Evolutionary conservation across 768 basidiomycete genomes (phyloP), one percentile per base, ranked within the genome.

Genomic region (Boletales sp.): DNA sequence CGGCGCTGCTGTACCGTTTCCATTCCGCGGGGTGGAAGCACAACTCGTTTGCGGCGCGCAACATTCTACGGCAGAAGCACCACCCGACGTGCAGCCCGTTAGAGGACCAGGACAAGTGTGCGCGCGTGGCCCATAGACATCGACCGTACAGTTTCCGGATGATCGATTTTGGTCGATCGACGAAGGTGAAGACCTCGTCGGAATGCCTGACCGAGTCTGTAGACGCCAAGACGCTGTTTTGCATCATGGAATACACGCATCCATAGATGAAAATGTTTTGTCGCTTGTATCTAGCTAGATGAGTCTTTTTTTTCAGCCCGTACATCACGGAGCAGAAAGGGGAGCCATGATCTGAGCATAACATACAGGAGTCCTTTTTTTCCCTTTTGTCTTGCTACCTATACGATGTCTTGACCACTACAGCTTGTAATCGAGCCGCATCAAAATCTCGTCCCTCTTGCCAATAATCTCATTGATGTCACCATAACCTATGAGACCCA

Each of bases 401-500:
- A 34, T 3, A 32, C 30, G 12, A 32, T 8, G 14, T 34, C 21
- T 6, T 9, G 31, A 19, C 6, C 6, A 40, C 49, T 50, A 62
- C 36, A 62, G 12, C 18, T 48, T 63, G 8, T 65, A 64, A 14
- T 53, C 52, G 32, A 56, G 10, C 38, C n/a, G 53, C n/a, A 11
- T 39, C 49, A 69, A 51, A 19, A 66, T 51, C 8, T 69, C 65
- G 19, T 67, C 60, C 40, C 38, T 75, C 60, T 81, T 81, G 7
- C 82, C 82, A 47, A 78, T 78, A 48, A 91, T 74, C 27, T 89
- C 84, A n/a, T 63, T 69, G 44, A 90, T 52, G 47, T 65, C 78
- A 47, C 64, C 70, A 55, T 78, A 83, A 10, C 89, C 89, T 8
- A 74, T 64, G 31, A 88, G 69, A 2, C 83, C 84, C 39, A 91